These are phyloP conservation scores for Tolypocladium pustulatum DNA, from an alignment of 2,329 filamentous ascomycete species.

Conservation along the genomic window DNA sequence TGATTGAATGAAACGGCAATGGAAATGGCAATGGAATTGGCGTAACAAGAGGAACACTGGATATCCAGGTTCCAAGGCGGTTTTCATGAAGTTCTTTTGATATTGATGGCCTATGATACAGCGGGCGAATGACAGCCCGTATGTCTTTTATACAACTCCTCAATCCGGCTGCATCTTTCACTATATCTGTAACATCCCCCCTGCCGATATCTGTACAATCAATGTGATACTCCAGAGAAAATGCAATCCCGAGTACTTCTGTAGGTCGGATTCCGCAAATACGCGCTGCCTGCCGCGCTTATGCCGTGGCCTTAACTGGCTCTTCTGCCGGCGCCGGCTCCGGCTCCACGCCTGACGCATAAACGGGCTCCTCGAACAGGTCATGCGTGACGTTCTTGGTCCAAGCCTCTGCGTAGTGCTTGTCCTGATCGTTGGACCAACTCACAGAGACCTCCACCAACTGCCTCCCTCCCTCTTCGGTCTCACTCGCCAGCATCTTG, in stretches of 20 bases:
- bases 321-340: conserved; percentile 5
- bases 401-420: conserved; percentile 37
- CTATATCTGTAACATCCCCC: background rate
- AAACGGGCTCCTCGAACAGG: conserved; percentile 20
- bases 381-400: conserved; percentile 42
- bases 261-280: background rate
- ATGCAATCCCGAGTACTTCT: background rate
- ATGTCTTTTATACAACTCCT: background rate
- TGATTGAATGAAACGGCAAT: background rate
- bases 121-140: conserved; percentile 1
- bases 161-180: background rate
- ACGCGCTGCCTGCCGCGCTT: background rate
- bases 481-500: conserved; percentile 23
- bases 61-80: background rate
- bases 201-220: background rate
- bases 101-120: background rate
- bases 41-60: background rate
- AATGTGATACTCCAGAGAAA: background rate
- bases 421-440: conserved; percentile 40
- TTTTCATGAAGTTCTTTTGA: background rate
- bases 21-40: background rate
- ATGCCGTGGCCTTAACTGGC: background rate
- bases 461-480: conserved; percentile 9
- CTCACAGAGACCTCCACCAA: conserved; percentile 34
- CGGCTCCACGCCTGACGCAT: background rate